These are phyloP conservation scores for Phytopythium boreale DNA, from an alignment of 352 stramenopile genomes.

Conservation along the genomic window DNA sequence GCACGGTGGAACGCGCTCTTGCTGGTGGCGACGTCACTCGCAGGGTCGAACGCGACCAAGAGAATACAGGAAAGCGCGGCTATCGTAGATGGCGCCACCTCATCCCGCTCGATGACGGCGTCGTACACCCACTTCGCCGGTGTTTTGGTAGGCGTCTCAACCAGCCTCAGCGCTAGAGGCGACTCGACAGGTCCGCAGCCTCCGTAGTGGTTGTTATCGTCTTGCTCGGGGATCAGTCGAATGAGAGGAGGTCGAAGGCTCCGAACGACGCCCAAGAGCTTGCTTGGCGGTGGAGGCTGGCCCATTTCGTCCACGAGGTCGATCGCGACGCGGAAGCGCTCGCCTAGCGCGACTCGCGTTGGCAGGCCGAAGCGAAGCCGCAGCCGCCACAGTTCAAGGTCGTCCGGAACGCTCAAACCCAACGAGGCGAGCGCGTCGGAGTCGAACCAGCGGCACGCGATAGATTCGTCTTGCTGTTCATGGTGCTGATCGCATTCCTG, in stretches of 20 bases:
- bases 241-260: not conserved
- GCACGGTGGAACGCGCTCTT: conserved; percentile 7
- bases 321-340: conserved; percentile 32
- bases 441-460: conserved; percentile 13
- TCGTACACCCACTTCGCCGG: not conserved
- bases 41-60: not conserved
- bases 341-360: conserved; percentile 11
- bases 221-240: not conserved
- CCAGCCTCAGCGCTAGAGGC: not conserved
- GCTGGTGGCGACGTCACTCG: not conserved
- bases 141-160: not conserved
- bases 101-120: not conserved
- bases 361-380: conserved; percentile 45
- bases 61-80: not conserved
- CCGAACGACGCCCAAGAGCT: not conserved
- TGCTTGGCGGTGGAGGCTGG: conserved; percentile 12
- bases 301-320: conserved; percentile 65
- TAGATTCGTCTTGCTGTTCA: not conserved
- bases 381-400: conserved; percentile 35
- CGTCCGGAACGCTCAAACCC: conserved; percentile 8
- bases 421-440: conserved; percentile 8
- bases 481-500: not conserved
- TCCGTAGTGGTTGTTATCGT: not conserved
- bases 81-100: not conserved
- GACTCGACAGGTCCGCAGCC: not conserved